Conservation (phyloP, 2,329 filamentous ascomycete genomes). For the Thyridium curvatum region DNA sequence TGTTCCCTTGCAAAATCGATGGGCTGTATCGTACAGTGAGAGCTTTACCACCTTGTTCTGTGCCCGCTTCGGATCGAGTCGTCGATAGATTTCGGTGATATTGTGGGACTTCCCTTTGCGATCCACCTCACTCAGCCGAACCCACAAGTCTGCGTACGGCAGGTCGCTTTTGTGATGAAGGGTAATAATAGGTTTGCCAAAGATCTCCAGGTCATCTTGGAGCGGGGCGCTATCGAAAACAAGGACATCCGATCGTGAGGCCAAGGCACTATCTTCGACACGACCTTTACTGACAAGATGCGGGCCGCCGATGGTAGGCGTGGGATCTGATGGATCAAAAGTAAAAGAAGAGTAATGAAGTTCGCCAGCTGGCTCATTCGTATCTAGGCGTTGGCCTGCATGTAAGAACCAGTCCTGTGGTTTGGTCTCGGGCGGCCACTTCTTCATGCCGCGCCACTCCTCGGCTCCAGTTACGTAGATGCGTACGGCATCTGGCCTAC, state of each 20-base stretch:
- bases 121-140: constrained; percentile 16
- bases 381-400: constrained; percentile 1
- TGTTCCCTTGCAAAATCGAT: constrained; percentile 13
- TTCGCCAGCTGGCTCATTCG: background rate
- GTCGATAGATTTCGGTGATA: constrained; percentile 13
- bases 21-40: constrained; percentile 11
- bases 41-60: constrained; percentile 5
- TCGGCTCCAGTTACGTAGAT: constrained; percentile 9
- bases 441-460: constrained; percentile 8
- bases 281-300: constrained; percentile 6
- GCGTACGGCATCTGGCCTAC: constrained; percentile 1
- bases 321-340: constrained; percentile 16
- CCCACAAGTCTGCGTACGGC: constrained; percentile 15
- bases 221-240: constrained; percentile 14
- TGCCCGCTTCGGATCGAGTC: constrained; percentile 8
- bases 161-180: constrained; percentile 14
- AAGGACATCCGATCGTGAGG: constrained; percentile 13
- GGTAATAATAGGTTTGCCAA: constrained; percentile 12
- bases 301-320: constrained; percentile 13
- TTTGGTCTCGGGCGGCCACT: constrained; percentile 8
- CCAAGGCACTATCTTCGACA: constrained; percentile 11
- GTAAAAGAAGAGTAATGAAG: constrained; percentile 6
- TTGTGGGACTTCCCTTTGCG: constrained; percentile 13
- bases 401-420: constrained; percentile 5
- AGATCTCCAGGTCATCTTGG: constrained; percentile 9